phyloP scores from a whole-genome alignment of 352 stramenopile genomes.

The Pythium pectinolyticum region DNA sequence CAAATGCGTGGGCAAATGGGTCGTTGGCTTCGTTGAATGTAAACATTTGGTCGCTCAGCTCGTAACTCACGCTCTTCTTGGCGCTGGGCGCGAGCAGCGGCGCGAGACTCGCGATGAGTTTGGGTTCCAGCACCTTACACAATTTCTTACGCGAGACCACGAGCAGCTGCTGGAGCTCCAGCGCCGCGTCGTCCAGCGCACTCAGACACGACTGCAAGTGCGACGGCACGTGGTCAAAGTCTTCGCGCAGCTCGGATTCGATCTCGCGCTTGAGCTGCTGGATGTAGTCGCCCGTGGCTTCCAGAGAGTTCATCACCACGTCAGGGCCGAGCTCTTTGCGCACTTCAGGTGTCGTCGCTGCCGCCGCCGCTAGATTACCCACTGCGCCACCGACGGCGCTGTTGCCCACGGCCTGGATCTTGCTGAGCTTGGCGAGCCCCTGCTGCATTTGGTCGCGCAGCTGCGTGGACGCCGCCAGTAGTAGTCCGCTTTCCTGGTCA shows the following conservation, averaged over 20 bases:
- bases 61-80: conserved; percentile 63
- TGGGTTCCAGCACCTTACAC: conserved; percentile 73
- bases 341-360: conserved; percentile 31
- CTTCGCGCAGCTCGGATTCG: conserved; percentile 61
- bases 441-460: conserved; percentile 87
- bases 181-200: conserved; percentile 68
- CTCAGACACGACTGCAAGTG: conserved; percentile 73
- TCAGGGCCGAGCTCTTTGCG: conserved; percentile 66
- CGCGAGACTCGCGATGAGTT: conserved; percentile 53
- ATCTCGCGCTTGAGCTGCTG: conserved; percentile 78
- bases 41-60: conserved; percentile 85
- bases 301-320: conserved; percentile 84
- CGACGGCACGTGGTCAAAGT: conserved; percentile 73
- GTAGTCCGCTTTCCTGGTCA: conserved; percentile 51
- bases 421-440: conserved; percentile 84
- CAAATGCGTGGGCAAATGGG: conserved; percentile 78
- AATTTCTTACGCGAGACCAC: conserved; percentile 69
- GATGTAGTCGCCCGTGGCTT: conserved; percentile 75
- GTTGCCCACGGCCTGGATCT: conserved; percentile 35
- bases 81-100: conserved; percentile 48
- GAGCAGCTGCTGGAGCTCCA: conserved; percentile 73
- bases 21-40: conserved; percentile 88
- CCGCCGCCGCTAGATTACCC: conserved; percentile 12
- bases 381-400: conserved; percentile 1
- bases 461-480: conserved; percentile 58